A percentile compares a stretch with the other conserved stretches of the same genome.
phyloP scores from a whole-genome alignment of 2,329 filamentous ascomycete species.

The Epichloe brachyelytri region DNA sequence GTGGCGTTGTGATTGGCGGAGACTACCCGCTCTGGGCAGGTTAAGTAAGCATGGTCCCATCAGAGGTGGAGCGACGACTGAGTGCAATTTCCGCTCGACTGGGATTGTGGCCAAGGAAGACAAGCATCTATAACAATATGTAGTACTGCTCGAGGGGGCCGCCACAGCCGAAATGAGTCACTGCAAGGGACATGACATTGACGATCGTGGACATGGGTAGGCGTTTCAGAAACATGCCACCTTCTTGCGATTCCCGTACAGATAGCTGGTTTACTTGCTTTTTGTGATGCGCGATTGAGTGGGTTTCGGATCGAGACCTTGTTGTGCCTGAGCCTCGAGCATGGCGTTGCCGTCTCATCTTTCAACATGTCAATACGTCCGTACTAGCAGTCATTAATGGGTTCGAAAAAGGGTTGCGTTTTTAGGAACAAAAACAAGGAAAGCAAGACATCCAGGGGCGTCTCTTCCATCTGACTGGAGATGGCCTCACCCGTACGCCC shows the following conservation, averaged over 20 bases:
- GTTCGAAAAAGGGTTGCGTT: conserved; percentile 5
- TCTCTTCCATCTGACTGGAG: no score
- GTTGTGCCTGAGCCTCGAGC: no score
- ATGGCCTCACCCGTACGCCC: conserved; percentile 8
- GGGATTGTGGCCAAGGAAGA: not conserved
- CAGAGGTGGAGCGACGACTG: not conserved
- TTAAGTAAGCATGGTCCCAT: not conserved
- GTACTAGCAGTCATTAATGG: not conserved
- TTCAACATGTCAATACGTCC: no score
- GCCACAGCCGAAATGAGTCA: not conserved
- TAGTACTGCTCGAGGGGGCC: no score
- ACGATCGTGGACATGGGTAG: not conserved
- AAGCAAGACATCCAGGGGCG: not conserved
- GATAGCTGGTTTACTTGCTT: no score
- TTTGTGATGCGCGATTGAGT: no score
- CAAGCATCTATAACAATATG: no score
- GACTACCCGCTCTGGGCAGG: no score
- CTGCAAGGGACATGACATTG: not conserved
- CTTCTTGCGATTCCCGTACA: not conserved
- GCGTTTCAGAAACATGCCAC: not conserved
- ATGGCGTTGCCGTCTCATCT: no score
- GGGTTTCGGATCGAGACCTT: not conserved
- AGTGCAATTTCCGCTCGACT: conserved; percentile 4
- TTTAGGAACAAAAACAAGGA: not conserved
- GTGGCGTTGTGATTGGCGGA: not conserved